Percentiles rank a stretch among this genome's conserved stretches.
Conservation (phyloP, 2,329 filamentous ascomycete genomes). For the Stemphylium lycopersici region DNA sequence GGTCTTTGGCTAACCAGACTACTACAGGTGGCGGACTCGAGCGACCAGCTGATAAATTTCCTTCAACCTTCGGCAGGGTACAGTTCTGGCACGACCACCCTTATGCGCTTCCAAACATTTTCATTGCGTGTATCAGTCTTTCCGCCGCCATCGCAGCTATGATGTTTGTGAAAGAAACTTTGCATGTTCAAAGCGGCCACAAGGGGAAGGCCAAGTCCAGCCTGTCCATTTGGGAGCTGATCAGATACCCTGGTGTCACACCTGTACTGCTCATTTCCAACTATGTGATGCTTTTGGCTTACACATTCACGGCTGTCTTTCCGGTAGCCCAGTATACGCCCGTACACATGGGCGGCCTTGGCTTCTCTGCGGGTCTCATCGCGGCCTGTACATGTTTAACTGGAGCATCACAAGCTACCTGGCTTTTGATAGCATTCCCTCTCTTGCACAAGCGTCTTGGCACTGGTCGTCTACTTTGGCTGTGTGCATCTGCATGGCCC, state of each 20-base stretch:
- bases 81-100: constrained; percentile 69
- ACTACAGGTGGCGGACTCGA: constrained; percentile 69
- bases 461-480: constrained; percentile 68
- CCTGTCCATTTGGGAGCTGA: constrained; percentile 60
- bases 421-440: constrained; percentile 75
- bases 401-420: constrained; percentile 71
- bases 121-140: constrained; percentile 60
- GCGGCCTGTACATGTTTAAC: constrained; percentile 68
- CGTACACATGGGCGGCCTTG: constrained; percentile 67
- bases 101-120: constrained; percentile 69
- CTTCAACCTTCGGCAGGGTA: constrained; percentile 60
- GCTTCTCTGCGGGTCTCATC: constrained; percentile 67
- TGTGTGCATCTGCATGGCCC: constrained; percentile 66
- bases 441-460: constrained; percentile 68
- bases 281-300: constrained; percentile 71
- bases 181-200: constrained; percentile 34
- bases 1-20: not conserved
- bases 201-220: constrained; percentile 30
- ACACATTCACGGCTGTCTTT: constrained; percentile 72
- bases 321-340: constrained; percentile 73
- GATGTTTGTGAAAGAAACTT: constrained; percentile 66
- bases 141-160: constrained; percentile 59
- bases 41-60: constrained; percentile 69
- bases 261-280: constrained; percentile 69
- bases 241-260: constrained; percentile 69